A percentile compares a stretch with the other conserved stretches of the same genome.
These are phyloP conservation scores for Sextonia rubra DNA, from an alignment of 164 flowering plant species.

Conservation along the genomic window DNA sequence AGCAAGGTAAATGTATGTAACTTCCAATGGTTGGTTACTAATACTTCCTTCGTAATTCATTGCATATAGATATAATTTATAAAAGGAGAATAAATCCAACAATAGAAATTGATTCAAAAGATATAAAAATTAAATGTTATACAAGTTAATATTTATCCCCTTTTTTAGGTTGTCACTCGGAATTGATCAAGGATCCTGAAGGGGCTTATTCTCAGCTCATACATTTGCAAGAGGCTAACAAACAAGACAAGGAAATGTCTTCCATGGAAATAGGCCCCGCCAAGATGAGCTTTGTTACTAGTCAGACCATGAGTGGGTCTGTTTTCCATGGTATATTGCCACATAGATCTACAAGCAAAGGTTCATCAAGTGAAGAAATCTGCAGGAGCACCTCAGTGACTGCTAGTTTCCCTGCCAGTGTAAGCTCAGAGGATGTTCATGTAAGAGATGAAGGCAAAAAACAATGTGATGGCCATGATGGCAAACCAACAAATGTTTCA, in stretches of 20 bases:
- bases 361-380: conserved; percentile 27
- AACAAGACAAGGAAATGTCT: conserved; percentile 16
- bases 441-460: conserved; percentile 6
- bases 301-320: conserved; percentile 11
- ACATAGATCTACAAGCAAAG: conserved; percentile 32
- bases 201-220: conserved; percentile 65
- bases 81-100: background rate
- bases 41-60: background rate
- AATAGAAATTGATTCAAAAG: too few species aligned
- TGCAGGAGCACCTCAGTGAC: conserved; percentile 19
- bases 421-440: conserved; percentile 18
- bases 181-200: conserved; percentile 44
- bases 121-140: background rate
- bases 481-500: conserved; percentile 26
- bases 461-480: conserved; percentile 1
- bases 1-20: conserved; percentile 36
- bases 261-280: background rate
- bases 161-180: conserved; percentile 56
- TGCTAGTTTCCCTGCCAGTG: conserved; percentile 23
- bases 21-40: background rate
- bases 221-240: conserved; percentile 44
- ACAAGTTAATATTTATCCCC: background rate
- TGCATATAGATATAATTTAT: background rate
- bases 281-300: conserved; percentile 8
- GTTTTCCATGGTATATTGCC: background rate